Evolutionary conservation across 2,329 filamentous ascomycete genomes (phyloP).

Genomic region (Microdochium bolleyi): DNA sequence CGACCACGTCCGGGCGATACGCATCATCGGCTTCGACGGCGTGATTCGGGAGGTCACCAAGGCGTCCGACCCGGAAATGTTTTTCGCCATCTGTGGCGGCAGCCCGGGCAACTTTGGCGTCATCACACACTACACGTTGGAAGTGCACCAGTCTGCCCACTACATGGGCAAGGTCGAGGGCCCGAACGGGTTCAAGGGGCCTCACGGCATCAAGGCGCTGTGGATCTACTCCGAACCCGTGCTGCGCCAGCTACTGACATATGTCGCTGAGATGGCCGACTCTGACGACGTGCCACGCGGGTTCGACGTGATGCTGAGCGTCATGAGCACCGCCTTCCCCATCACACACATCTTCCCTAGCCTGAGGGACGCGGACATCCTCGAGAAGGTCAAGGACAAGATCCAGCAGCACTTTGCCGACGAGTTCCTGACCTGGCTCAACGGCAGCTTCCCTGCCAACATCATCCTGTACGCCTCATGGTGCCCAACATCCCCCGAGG

Average conservation of each 20-base stretch:
- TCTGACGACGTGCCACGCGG: slow-evolving; percentile 31
- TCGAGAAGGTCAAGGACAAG: slow-evolving; percentile 24
- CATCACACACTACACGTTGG: slow-evolving; percentile 43
- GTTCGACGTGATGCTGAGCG: slow-evolving; percentile 37
- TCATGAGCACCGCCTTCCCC: slow-evolving; percentile 31
- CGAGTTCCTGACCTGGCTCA: slow-evolving; percentile 22
- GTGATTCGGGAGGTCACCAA: slow-evolving; percentile 35
- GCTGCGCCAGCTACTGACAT: slow-evolving; percentile 27
- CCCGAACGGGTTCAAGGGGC: slow-evolving; percentile 15
- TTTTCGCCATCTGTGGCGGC: slow-evolving; percentile 50
- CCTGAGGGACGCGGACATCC: slow-evolving; percentile 17
- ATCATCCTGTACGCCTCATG: slow-evolving; percentile 41
- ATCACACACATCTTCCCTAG: slow-evolving; percentile 26
- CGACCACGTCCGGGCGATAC: slow-evolving; percentile 40
- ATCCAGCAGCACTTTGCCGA: slow-evolving; percentile 27
- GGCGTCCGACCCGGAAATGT: slow-evolving; percentile 44
- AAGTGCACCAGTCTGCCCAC: slow-evolving; percentile 14
- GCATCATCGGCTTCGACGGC: slow-evolving; percentile 39
- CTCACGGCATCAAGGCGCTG: slow-evolving; percentile 30
- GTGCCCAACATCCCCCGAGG: slow-evolving; percentile 28
- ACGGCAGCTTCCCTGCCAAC: slow-evolving; percentile 16
- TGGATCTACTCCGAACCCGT: slow-evolving; percentile 29
- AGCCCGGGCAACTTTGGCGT: slow-evolving; percentile 51
- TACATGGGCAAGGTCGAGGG: slow-evolving; percentile 15
- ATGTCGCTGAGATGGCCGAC: slow-evolving; percentile 35